Percentiles rank a stretch among this genome's conserved stretches.
These are phyloP conservation scores for Colletotrichum spinosum DNA, from an alignment of 2,329 filamentous ascomycete genomes.

Conservation along the genomic window DNA sequence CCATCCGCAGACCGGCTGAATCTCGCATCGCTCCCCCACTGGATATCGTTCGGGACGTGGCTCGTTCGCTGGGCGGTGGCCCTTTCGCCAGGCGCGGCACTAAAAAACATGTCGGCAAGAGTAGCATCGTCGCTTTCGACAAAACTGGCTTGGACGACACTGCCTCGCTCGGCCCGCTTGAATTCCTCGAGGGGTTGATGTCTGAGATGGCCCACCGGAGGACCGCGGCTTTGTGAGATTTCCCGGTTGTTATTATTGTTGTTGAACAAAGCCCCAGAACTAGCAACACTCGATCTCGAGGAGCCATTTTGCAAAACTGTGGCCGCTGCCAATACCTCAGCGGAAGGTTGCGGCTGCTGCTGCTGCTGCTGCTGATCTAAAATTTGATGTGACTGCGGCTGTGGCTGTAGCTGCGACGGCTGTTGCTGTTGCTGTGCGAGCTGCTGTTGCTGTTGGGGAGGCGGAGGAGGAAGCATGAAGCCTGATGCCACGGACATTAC, in stretches of 20 bases:
- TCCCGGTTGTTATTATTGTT: conserved; percentile 22
- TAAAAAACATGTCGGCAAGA: conserved; percentile 57
- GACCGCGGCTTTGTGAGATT: conserved; percentile 41
- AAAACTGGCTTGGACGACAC: conserved; percentile 41
- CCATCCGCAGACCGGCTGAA: conserved; percentile 66
- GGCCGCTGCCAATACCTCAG: conserved; percentile 70
- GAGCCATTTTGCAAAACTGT: conserved; percentile 61
- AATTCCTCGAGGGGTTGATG: conserved; percentile 58
- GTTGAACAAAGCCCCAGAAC: conserved; percentile 34
- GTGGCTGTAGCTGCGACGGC: conserved; percentile 26
- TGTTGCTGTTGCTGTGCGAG: conserved; percentile 35
- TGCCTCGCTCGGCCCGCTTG: conserved; percentile 52
- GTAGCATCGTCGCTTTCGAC: conserved; percentile 47
- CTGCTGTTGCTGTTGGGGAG: conserved; percentile 43
- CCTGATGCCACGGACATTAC: conserved; percentile 45
- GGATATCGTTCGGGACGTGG: conserved; percentile 58
- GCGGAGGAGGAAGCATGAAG: conserved; percentile 52
- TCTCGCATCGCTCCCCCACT: conserved; percentile 76
- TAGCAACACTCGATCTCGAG: conserved; percentile 41
- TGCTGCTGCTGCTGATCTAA: conserved; percentile 40
- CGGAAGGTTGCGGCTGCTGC: conserved; percentile 50
- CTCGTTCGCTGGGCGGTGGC: conserved; percentile 35
- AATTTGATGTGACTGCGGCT: conserved; percentile 40
- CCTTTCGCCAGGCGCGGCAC: conserved; percentile 39
- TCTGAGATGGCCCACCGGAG: conserved; percentile 54